Evolutionary conservation across 108 stramenopile species (phyloP), one percentile per base, ranked within the genome.

Genomic region (Poteriospumella lacustris): DNA sequence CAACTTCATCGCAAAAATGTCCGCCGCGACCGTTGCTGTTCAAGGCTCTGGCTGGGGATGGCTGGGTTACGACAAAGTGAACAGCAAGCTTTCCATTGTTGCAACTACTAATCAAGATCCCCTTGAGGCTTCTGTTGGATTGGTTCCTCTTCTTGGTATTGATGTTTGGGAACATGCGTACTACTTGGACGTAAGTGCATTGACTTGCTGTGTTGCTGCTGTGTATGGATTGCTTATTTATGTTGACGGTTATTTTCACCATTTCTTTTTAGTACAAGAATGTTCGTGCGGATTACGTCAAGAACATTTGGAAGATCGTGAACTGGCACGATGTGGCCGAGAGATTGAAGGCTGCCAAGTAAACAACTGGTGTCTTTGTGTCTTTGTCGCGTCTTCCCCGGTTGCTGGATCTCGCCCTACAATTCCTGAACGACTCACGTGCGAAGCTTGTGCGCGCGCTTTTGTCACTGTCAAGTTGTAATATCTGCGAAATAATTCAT

Each of bases 41-140:
- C 96, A 97, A 84, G 98, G 98, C 59, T 90, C 89, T 62, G 98
- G 98, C 83, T 99, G 98, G 98, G 95, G 96, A 58, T 99, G 98
- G 98, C 89, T 99, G 40, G 98, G 92, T 2, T 95, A 89, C 77
- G 89, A 97, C 83, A 68, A 87, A 38, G 85, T 83, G 80, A 91
- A 86, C 59, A 90, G 85, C 70, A 79, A 78, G 62, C 79, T 98
- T 47, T 91, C 91, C 79, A 79, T 92, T 78, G 88, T 91, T 36
- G 92, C 95, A 39, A 90, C 92, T 79, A 81, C 93, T 44, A 97
- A 96, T 79, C 94, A 99, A 86, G 96, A 99, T 87, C 98, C 98
- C 29, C 89, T 97, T 58, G 88, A 94, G 73, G 92, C 94, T 12
- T 96, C 95, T 1, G 96, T 95, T n/a, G 98, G 98, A 26, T 90